Evolutionary conservation across 2,329 filamentous ascomycete species (phyloP).

Genomic region (Berkeleyomyces basicola): DNA sequence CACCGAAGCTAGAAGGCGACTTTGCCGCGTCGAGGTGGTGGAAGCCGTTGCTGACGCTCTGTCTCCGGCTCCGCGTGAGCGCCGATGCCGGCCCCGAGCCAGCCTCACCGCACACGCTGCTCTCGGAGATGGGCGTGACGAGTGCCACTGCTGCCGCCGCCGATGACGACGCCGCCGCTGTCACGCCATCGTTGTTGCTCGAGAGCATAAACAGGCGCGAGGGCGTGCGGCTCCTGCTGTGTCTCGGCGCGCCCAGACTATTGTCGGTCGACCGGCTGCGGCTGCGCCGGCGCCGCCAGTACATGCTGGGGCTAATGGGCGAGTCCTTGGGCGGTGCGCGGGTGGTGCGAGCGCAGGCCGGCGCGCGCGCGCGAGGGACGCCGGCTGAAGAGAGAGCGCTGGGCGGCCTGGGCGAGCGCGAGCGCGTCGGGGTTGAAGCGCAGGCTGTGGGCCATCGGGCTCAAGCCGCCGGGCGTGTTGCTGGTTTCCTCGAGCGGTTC

Average conservation of each 20-base stretch:
- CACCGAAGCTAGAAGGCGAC: not conserved
- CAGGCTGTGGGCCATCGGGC: not conserved
- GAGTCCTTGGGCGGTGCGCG: not conserved
- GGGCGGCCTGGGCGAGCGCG: not conserved
- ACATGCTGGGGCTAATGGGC: not conserved
- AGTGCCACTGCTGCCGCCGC: not conserved
- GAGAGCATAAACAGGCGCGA: not conserved
- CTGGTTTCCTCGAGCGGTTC: not conserved
- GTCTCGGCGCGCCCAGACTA: not conserved
- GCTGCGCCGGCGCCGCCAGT: not conserved
- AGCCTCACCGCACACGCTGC: not conserved
- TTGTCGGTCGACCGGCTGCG: not conserved
- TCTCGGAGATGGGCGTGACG: not conserved
- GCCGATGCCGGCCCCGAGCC: not conserved
- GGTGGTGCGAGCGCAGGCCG: not conserved
- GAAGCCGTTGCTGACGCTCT: not conserved
- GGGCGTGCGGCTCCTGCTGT: not conserved
- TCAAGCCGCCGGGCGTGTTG: not conserved
- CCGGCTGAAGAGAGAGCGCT: not conserved
- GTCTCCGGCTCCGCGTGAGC: not conserved
- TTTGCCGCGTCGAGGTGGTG: too few relatives aligned
- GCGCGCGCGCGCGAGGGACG: not conserved
- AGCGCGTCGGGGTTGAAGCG: not conserved
- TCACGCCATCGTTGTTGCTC: not conserved
- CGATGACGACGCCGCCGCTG: too few relatives aligned